Evolutionary conservation across 768 basidiomycete species (phyloP).

Genomic region (Boletus rufocinnamomeus): DNA sequence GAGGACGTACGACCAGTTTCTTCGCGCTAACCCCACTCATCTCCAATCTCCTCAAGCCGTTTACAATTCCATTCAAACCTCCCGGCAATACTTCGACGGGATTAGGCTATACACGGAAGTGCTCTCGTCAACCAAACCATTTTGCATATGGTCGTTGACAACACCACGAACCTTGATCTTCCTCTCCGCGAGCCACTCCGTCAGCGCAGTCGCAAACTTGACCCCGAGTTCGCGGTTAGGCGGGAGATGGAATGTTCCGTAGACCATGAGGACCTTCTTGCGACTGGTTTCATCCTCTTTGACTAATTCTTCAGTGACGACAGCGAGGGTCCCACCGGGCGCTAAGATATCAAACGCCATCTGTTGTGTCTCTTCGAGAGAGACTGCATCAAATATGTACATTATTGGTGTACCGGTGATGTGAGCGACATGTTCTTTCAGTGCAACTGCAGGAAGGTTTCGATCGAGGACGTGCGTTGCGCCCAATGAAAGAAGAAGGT

Average conservation of each 20-base stretch:
- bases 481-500: conserved; percentile 34
- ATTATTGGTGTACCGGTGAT: neutral
- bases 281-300: neutral
- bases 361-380: conserved; percentile 34
- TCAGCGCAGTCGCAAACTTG: conserved; percentile 18
- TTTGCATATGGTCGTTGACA: neutral
- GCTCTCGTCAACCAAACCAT: neutral
- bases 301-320: neutral
- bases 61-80: conserved; percentile 37
- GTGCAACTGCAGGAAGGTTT: conserved; percentile 11
- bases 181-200: conserved; percentile 17
- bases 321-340: conserved; percentile 31
- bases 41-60: conserved; percentile 35
- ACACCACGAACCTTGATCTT: conserved; percentile 20
- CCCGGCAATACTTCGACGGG: conserved; percentile 40
- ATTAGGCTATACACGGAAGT: conserved; percentile 31
- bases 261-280: conserved; percentile 10
- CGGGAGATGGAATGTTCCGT: conserved; percentile 10
- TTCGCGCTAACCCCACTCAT: conserved; percentile 36
- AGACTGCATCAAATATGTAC: conserved; percentile 31
- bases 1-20: conserved; percentile 39
- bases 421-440: conserved; percentile 11
- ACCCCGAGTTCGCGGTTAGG: conserved; percentile 13
- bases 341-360: conserved; percentile 33
- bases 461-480: conserved; percentile 41